Evolutionary conservation across 345 rosid species (phyloP).

Genomic region (Ricinus communis): DNA sequence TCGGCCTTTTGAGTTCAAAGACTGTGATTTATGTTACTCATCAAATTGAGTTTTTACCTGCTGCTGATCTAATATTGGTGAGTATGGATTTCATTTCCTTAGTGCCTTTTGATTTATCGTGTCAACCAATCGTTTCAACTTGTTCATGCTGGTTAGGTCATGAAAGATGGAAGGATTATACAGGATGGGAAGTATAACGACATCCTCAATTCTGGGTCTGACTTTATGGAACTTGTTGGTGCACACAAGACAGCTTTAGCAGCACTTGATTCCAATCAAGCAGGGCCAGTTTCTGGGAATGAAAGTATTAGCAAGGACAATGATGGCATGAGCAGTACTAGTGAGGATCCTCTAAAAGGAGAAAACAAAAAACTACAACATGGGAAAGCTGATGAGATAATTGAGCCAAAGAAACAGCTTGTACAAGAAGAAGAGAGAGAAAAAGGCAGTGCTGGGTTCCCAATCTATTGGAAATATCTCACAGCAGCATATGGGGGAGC

Average conservation of each 20-base stretch:
- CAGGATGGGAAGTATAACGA: constrained; percentile 74
- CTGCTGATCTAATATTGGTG: constrained; percentile 68
- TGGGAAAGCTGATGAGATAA: constrained; percentile 35
- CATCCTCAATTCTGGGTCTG: constrained; percentile 55
- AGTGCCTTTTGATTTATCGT: neutral
- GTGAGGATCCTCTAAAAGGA: constrained; percentile 17
- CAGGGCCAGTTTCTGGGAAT: constrained; percentile 30
- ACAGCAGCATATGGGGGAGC: constrained; percentile 71
- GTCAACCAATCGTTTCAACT: neutral
- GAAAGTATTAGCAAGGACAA: constrained; percentile 20
- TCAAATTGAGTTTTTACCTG: constrained; percentile 61
- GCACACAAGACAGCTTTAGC: constrained; percentile 63
- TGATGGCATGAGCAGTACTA: constrained; percentile 16
- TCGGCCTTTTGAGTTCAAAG: constrained; percentile 47
- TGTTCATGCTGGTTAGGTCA: constrained; percentile 29
- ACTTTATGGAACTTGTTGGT: constrained; percentile 67
- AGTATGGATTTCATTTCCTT: constrained; percentile 19
- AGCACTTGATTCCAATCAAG: constrained; percentile 43
- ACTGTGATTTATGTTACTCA: constrained; percentile 68
- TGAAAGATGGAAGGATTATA: constrained; percentile 71
- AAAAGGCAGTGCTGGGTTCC: constrained; percentile 62
- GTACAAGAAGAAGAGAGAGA: constrained; percentile 78
- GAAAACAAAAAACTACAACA: constrained; percentile 31
- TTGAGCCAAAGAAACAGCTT: constrained; percentile 46
- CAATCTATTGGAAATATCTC: constrained; percentile 58